Conservation (phyloP, 2,329 filamentous ascomycete species). For the Hymenoscyphus salicellus region DNA sequence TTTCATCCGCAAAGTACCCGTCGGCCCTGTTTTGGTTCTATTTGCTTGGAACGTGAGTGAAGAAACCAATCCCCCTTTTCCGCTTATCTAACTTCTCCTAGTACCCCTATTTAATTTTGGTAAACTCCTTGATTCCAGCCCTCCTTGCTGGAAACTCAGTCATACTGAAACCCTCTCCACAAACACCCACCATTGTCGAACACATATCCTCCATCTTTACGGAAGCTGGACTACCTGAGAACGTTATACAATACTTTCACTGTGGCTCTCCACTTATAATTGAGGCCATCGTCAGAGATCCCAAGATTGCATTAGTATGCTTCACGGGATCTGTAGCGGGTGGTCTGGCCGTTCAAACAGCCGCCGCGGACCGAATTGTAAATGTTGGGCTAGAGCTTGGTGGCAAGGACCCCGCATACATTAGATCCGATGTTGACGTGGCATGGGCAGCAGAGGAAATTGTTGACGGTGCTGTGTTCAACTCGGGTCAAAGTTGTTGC, state of each 20-base stretch:
- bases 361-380: slow-evolving; percentile 78
- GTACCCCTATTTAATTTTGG: slow-evolving; percentile 92
- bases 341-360: slow-evolving; percentile 79
- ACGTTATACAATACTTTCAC: slow-evolving; percentile 91
- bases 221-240: slow-evolving; percentile 75
- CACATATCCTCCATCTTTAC: slow-evolving; percentile 73
- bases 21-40: slow-evolving; percentile 83
- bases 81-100: slow-evolving; percentile 39
- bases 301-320: slow-evolving; percentile 76
- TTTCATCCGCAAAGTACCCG: slow-evolving; percentile 82
- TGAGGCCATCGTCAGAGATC: slow-evolving; percentile 73
- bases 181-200: slow-evolving; percentile 90
- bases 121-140: slow-evolving; percentile 92
- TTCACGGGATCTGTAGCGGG: slow-evolving; percentile 93
- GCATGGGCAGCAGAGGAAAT: slow-evolving; percentile 92
- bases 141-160: slow-evolving; percentile 86
- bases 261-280: slow-evolving; percentile 75
- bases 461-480: slow-evolving; percentile 94
- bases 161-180: slow-evolving; percentile 90
- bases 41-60: slow-evolving; percentile 91
- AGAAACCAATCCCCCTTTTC: not conserved
- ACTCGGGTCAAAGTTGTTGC: slow-evolving; percentile 97
- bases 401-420: slow-evolving; percentile 91
- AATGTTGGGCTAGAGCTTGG: slow-evolving; percentile 87
- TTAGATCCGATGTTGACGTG: slow-evolving; percentile 80